Conservation (phyloP, 768 basidiomycete genomes). For the Tremella fuciformis region DNA sequence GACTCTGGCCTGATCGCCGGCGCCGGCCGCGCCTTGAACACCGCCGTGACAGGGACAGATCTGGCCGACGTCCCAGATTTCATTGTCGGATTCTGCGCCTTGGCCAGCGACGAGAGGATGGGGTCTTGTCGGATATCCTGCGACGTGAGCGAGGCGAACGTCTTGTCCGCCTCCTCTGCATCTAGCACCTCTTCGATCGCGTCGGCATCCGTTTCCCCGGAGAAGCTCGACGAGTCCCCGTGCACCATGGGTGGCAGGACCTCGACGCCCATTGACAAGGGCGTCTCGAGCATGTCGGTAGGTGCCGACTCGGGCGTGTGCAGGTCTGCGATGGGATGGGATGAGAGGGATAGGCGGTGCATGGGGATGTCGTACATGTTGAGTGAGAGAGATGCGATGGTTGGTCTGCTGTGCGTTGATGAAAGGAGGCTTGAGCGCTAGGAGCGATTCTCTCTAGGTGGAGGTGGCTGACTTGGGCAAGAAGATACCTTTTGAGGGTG, state of each 20-base stretch:
- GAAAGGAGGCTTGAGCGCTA: no score
- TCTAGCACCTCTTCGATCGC: slow-evolving; percentile 4
- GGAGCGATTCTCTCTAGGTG: no score
- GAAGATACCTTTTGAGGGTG: no score
- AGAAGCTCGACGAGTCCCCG: background rate
- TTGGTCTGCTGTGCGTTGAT: background rate
- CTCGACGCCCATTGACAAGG: background rate
- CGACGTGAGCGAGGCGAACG: slow-evolving; percentile 12
- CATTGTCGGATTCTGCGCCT: slow-evolving; percentile 10
- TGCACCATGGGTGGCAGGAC: background rate
- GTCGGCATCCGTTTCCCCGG: background rate
- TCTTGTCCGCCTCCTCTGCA: background rate
- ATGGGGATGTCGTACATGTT: slow-evolving; percentile 2
- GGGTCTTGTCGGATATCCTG: slow-evolving; percentile 29
- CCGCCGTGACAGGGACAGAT: slow-evolving; percentile 1
- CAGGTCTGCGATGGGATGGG: no score
- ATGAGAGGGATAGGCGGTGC: background rate
- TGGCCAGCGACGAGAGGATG: slow-evolving; percentile 31
- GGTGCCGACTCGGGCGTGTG: no score
- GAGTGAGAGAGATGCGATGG: background rate
- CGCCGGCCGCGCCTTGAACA: slow-evolving; percentile 32
- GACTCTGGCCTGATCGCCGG: slow-evolving; percentile 16
- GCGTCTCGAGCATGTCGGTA: background rate
- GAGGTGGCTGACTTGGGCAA: no score
- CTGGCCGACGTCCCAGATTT: background rate